These are phyloP conservation scores for Pythium phragmiticola DNA, from an alignment of 352 stramenopile genomes.

Conservation along the genomic window DNA sequence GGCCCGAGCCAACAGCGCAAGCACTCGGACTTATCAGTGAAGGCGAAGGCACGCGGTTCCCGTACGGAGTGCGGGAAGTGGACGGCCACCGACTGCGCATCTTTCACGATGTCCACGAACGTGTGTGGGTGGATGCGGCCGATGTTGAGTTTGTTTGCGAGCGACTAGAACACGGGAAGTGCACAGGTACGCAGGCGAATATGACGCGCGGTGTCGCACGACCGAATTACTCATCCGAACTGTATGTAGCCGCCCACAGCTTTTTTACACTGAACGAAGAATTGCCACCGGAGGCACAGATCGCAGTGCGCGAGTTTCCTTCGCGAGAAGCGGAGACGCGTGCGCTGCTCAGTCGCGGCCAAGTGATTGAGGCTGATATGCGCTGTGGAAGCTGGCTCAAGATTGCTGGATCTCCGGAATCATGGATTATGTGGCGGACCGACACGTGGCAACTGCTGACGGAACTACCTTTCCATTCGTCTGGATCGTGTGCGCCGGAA, in stretches of 20 bases:
- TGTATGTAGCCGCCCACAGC: constrained; percentile 33
- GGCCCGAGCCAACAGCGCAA: constrained; percentile 26
- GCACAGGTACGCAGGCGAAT: constrained; percentile 38
- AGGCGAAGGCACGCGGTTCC: constrained; percentile 34
- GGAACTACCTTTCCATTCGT: constrained; percentile 33
- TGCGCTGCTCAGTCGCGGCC: constrained; percentile 46
- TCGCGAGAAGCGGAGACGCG: constrained; percentile 60
- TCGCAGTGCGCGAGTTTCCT: constrained; percentile 62
- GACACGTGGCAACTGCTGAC: constrained; percentile 47
- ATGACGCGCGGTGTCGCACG: constrained; percentile 5
- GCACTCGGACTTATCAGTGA: constrained; percentile 35
- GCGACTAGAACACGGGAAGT: constrained; percentile 40
- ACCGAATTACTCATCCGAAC: background rate
- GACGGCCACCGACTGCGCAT: constrained; percentile 32
- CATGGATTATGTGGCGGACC: constrained; percentile 75
- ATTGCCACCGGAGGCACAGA: constrained; percentile 58
- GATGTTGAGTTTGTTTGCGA: constrained; percentile 49
- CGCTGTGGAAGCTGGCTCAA: constrained; percentile 55
- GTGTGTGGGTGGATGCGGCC: constrained; percentile 53
- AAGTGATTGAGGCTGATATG: constrained; percentile 54
- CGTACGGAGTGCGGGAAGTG: constrained; percentile 46
- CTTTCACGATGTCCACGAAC: constrained; percentile 42
- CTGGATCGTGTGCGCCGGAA: constrained; percentile 8
- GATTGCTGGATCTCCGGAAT: constrained; percentile 29
- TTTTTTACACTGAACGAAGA: constrained; percentile 60